Evolutionary conservation across 2,329 filamentous ascomycete species (phyloP).

Genomic region (Tolypocladium inflatum): DNA sequence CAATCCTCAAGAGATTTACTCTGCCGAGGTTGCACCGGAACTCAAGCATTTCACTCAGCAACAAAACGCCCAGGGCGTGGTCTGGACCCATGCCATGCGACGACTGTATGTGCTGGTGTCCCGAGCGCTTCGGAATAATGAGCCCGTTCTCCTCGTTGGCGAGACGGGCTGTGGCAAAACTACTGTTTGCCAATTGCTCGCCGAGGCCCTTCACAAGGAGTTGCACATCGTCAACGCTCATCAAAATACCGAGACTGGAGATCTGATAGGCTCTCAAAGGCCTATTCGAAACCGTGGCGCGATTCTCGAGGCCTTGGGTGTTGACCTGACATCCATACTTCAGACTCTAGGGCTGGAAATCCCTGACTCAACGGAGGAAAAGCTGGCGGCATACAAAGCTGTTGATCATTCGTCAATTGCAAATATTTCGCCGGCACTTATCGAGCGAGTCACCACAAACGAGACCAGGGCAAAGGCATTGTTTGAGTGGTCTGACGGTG

Average conservation of each 20-base stretch:
- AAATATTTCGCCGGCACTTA: slow-evolving; percentile 38
- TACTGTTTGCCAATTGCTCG: slow-evolving; percentile 85
- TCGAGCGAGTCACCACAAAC: slow-evolving; percentile 35
- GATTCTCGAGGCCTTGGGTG: slow-evolving; percentile 55
- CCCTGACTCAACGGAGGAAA: slow-evolving; percentile 37
- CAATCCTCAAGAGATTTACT: slow-evolving; percentile 65
- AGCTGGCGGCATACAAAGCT: slow-evolving; percentile 47
- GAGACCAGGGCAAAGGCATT: slow-evolving; percentile 66
- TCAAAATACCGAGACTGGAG: slow-evolving; percentile 95
- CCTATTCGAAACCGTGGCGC: slow-evolving; percentile 78
- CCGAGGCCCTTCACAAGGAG: slow-evolving; percentile 65
- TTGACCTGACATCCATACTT: slow-evolving; percentile 47
- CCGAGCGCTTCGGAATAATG: slow-evolving; percentile 76
- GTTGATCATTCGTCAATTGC: slow-evolving; percentile 36
- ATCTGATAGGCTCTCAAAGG: slow-evolving; percentile 90
- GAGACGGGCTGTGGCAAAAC: slow-evolving; percentile 98
- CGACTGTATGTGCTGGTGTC: slow-evolving; percentile 84
- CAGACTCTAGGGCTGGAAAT: slow-evolving; percentile 27
- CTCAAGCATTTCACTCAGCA: slow-evolving; percentile 37
- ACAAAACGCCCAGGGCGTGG: slow-evolving; percentile 54
- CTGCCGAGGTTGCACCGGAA: slow-evolving; percentile 45
- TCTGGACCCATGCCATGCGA: slow-evolving; percentile 95
- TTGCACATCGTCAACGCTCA: slow-evolving; percentile 93
- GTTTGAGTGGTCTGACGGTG: slow-evolving; percentile 95
- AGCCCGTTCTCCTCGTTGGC: slow-evolving; percentile 88